phyloP scores from a whole-genome alignment of 768 basidiomycete genomes.

The Amanita subjunquillea region DNA sequence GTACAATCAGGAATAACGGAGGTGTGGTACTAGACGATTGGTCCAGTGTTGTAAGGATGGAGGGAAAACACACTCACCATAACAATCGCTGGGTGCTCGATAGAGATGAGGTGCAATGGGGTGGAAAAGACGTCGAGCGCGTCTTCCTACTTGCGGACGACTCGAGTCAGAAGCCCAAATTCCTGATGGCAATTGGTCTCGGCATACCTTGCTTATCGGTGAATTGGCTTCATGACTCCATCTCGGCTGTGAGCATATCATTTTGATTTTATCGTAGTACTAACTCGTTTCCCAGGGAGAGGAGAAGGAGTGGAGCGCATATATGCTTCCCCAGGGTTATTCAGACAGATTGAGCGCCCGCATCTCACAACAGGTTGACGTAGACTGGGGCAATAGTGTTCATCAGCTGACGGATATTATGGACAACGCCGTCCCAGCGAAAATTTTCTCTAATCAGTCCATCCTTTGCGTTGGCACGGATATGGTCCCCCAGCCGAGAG shows the following conservation, averaged over 20 bases:
- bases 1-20: conserved; percentile 36
- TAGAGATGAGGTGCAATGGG: conserved; percentile 36
- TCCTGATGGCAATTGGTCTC: conserved; percentile 69
- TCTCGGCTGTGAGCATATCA: conserved; percentile 19
- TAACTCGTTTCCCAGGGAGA: conserved; percentile 16
- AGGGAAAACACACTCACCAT: conserved; percentile 32
- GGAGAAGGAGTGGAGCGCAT: conserved; percentile 49
- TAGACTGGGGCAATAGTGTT: conserved; percentile 35
- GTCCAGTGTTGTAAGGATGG: conserved; percentile 42
- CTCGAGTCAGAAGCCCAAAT: conserved; percentile 65
- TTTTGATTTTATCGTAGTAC: background rate
- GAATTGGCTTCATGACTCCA: conserved; percentile 39
- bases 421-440: conserved; percentile 43
- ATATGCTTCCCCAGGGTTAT: conserved; percentile 54
- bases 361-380: conserved; percentile 36
- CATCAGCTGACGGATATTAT: conserved; percentile 53
- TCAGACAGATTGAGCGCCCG: conserved; percentile 21
- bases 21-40: conserved; percentile 58
- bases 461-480: conserved; percentile 55
- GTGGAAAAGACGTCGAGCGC: conserved; percentile 32
- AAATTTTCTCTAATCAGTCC: conserved; percentile 41
- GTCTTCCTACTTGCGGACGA: conserved; percentile 65
- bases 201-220: conserved; percentile 75
- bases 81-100: conserved; percentile 44
- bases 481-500: conserved; percentile 37